phyloP scores from a whole-genome alignment of 306 rosid genomes.

The Citrullus amarus region DNA sequence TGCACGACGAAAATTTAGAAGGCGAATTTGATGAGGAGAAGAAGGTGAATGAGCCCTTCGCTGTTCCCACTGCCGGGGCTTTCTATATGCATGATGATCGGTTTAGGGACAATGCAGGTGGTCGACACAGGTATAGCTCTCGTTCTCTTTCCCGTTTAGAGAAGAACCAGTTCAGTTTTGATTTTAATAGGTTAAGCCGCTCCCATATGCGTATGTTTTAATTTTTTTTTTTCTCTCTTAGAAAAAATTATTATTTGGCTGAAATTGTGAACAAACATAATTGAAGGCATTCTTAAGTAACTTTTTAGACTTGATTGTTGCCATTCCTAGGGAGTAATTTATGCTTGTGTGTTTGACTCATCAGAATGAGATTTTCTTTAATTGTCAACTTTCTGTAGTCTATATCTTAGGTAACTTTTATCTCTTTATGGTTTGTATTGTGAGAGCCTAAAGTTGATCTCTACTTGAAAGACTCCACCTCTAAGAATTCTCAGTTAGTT shows the following conservation, averaged over 20 bases:
- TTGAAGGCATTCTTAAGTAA: background rate
- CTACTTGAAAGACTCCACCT: background rate
- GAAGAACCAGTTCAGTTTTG: background rate
- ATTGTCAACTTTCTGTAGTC: background rate
- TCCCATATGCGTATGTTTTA: background rate
- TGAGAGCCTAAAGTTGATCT: background rate
- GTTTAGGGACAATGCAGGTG: constrained; percentile 70
- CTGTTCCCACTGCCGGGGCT: constrained; percentile 97
- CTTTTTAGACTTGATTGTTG: background rate
- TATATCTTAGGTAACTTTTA: background rate
- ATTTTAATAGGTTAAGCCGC: background rate
- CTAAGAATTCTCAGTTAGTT: background rate
- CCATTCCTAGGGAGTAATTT: background rate
- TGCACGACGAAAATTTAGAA: constrained; percentile 21
- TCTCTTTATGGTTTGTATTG: background rate
- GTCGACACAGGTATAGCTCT: constrained; percentile 53
- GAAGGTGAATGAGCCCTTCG: constrained; percentile 88
- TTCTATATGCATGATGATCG: constrained; percentile 96
- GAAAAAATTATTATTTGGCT: background rate
- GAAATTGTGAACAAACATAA: background rate
- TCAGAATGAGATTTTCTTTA: background rate
- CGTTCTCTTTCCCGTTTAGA: constrained; percentile 1
- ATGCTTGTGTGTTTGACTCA: background rate
- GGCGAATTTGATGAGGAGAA: constrained; percentile 45
- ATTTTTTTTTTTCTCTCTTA: background rate